phyloP scores from a whole-genome alignment of 345 rosid genomes.

The Euphorbia pulcherrima region DNA sequence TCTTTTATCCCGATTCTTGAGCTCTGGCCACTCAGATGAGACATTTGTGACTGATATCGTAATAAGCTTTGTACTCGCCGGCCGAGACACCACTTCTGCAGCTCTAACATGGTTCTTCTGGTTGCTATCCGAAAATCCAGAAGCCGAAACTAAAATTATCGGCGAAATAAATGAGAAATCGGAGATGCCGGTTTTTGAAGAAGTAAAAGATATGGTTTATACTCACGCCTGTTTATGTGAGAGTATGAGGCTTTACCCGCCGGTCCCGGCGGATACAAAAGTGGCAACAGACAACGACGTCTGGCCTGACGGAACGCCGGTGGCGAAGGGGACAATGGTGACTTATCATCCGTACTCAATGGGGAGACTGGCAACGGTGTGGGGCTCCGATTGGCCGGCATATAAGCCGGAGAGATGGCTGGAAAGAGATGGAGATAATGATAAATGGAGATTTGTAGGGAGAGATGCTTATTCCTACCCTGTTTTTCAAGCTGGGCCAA shows the following conservation, averaged over 20 bases:
- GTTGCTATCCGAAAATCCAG: constrained; percentile 45
- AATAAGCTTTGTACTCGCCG: constrained; percentile 57
- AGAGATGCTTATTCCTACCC: constrained; percentile 23
- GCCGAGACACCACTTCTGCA: constrained; percentile 67
- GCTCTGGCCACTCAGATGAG: constrained; percentile 45
- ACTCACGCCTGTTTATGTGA: constrained; percentile 49
- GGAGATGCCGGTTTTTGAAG: constrained; percentile 16
- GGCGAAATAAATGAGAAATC: constrained; percentile 38
- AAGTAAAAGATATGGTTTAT: constrained; percentile 28
- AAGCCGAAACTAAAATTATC: constrained; percentile 32
- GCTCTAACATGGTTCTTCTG: constrained; percentile 74
- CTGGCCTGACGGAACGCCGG: constrained; percentile 43
- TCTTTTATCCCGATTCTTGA: constrained; percentile 52
- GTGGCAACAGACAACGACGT: constrained; percentile 27
- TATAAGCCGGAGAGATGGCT: constrained; percentile 30
- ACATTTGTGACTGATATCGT: constrained; percentile 46
- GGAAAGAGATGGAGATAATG: constrained; percentile 10
- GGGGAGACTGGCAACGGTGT: constrained; percentile 21
- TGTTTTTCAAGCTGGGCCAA: constrained; percentile 30
- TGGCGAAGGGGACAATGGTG: constrained; percentile 40
- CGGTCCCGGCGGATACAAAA: constrained; percentile 45
- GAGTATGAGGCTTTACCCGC: constrained; percentile 53
- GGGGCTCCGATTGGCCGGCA: constrained; percentile 25
- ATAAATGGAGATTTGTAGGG: constrained; percentile 32
- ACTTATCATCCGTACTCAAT: constrained; percentile 38